phyloP scores from a whole-genome alignment of 2,329 filamentous ascomycete species.

The Neonectria neomacrospora region DNA sequence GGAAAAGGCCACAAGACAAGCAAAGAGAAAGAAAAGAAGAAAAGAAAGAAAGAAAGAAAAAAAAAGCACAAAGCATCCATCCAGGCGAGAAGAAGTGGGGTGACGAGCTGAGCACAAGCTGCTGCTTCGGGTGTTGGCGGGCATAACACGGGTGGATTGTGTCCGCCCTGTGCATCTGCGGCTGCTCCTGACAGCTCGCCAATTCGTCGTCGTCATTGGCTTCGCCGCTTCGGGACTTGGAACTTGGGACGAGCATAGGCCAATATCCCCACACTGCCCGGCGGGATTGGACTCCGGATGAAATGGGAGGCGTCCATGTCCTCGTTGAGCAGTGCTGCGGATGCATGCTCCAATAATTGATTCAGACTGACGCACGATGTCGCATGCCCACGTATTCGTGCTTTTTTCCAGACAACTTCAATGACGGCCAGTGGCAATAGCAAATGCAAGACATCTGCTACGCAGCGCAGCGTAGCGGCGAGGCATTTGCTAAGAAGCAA shows the following conservation, averaged over 20 bases:
- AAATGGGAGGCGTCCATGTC: slow-evolving; percentile 8
- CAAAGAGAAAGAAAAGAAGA: slow-evolving; percentile 18
- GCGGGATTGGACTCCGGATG: slow-evolving; percentile 9
- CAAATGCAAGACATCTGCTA: slow-evolving; percentile 2
- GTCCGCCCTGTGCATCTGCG: slow-evolving; percentile 8
- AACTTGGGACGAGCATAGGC: not conserved
- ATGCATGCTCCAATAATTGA: slow-evolving; percentile 10
- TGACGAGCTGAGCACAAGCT: slow-evolving; percentile 10
- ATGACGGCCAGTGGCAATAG: slow-evolving; percentile 5
- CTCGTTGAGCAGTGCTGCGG: slow-evolving; percentile 11
- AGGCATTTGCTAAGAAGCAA: slow-evolving; percentile 1
- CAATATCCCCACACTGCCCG: slow-evolving; percentile 26
- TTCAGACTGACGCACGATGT: slow-evolving; percentile 11
- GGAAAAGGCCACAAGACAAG: slow-evolving; percentile 9
- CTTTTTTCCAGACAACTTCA: not conserved
- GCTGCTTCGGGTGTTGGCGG: slow-evolving; percentile 16
- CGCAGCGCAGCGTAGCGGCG: not conserved
- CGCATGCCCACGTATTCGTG: slow-evolving; percentile 27
- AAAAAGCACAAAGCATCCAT: slow-evolving; percentile 17
- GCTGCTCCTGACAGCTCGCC: not conserved
- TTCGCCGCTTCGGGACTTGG: slow-evolving; percentile 8
- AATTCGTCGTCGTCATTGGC: slow-evolving; percentile 28
- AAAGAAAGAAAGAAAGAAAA: not conserved
- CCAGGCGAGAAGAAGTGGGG: slow-evolving; percentile 30
- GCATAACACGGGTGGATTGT: slow-evolving; percentile 1